Evolutionary conservation across 1,284 basidiomycete species (phyloP), one percentile per base, ranked within the genome.

Genomic region (Boletus smithii): DNA sequence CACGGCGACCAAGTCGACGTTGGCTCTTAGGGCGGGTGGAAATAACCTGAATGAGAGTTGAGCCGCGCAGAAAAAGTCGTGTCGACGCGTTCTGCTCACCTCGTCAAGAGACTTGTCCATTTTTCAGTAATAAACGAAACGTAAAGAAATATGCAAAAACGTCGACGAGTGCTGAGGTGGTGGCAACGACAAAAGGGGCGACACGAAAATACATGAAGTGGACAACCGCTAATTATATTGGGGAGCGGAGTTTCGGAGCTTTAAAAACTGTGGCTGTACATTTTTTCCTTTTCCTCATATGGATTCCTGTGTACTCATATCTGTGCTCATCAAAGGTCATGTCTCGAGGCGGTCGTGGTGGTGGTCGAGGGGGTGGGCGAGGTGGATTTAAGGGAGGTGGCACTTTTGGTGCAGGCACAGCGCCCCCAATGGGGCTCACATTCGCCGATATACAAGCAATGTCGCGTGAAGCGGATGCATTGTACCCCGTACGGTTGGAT

Each of bases 41-140:
- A 65, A 93, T 91, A 66, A 93, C 88, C 91, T 93, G 62, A 42
- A 54, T 29, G 45, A 47, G 36, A 42, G 45, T 65, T 48, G 54
- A 56, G 51, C 44, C 42, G 51, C 52, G 42, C 50, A 40, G 48
- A 51, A 50, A 48, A 43, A 26, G 8, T 9, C 46, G 11, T n/a
- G 31, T 11, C 8, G 6, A 40, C 51, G 46, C 49, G 44, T 43
- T 38, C 4, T 11, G 65, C 83, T 44, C 51, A 95, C 91, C 61
- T 94, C 88, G 69, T 95, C 92, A 60, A 95, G 89, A 62, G 88
- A 80, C 74, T 90, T 88, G 75, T 95, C 91, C 85, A 88, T 87
- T 65, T 64, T 60, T 49, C 20, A 38, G 31, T 44, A 3, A 26
- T 14, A 32, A 42, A 29, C 22, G 20, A 26, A 26, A 36, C 13